Percentiles rank a stretch among this genome's conserved stretches.
These are phyloP conservation scores for Pseudocercospora fuligena DNA, from an alignment of 2,329 filamentous ascomycete genomes.

Conservation along the genomic window DNA sequence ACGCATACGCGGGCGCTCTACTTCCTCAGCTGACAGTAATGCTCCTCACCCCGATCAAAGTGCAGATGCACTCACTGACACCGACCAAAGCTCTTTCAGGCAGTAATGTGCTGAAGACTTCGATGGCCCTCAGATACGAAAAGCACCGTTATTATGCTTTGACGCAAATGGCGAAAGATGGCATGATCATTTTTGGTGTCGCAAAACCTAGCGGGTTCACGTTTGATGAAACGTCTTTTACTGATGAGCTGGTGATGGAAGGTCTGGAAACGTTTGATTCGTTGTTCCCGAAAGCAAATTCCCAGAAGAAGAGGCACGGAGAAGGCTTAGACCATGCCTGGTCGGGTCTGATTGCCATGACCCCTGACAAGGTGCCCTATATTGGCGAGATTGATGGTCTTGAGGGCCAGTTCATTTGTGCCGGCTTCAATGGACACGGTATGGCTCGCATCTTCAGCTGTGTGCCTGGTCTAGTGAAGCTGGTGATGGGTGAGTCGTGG, in stretches of 20 bases:
- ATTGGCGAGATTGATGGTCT: conserved; percentile 27
- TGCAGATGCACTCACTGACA: conserved; percentile 27
- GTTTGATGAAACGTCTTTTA: no score
- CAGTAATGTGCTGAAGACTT: no score
- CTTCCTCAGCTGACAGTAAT: conserved; percentile 36
- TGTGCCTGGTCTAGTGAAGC: conserved; percentile 2
- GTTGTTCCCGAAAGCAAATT: background rate
- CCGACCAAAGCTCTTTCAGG: conserved; percentile 24
- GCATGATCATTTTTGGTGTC: conserved; percentile 52
- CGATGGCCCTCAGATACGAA: conserved; percentile 21
- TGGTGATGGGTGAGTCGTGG: conserved; percentile 1
- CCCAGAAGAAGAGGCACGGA: conserved; percentile 18
- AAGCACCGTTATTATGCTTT: conserved; percentile 44
- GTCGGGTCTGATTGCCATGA: conserved; percentile 45
- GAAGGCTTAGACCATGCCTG: conserved; percentile 46
- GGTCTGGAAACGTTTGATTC: conserved; percentile 50
- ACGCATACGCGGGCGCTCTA: conserved; percentile 32
- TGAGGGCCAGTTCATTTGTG: conserved; percentile 22
- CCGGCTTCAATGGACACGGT: conserved; percentile 27
- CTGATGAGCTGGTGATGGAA: conserved; percentile 44
- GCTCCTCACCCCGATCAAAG: background rate
- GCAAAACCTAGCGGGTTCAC: conserved; percentile 36
- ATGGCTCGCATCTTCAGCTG: background rate
- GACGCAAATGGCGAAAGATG: conserved; percentile 45
- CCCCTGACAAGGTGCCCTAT: conserved; percentile 24